Conservation (phyloP, 768 basidiomycete genomes). For the Boletus pseudo-olivaceus region DNA sequence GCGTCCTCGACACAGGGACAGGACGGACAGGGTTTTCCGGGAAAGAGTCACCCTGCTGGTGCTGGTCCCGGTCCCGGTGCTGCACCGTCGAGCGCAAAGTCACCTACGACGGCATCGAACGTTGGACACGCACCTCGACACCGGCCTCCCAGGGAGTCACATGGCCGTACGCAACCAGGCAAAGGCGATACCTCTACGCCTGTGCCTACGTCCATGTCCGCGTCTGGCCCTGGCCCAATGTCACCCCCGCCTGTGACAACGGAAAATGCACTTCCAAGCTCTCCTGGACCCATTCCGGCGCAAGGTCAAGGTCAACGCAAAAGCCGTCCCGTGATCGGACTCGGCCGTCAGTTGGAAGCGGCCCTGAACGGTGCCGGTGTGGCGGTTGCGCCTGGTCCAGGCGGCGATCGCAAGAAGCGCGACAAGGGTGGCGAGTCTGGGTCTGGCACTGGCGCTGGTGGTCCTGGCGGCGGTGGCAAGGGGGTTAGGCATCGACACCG, state of each 20-base stretch:
- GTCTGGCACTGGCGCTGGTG: not conserved
- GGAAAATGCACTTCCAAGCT: conserved; percentile 1
- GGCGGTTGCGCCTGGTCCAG: conserved; percentile 18
- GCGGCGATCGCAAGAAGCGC: conserved; percentile 33
- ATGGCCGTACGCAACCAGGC: conserved; percentile 12
- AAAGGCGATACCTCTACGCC: conserved; percentile 7
- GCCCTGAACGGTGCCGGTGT: conserved; percentile 66
- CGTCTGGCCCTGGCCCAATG: not conserved
- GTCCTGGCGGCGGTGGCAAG: not conserved
- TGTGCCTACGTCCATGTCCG: not conserved
- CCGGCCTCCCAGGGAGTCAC: conserved; percentile 17
- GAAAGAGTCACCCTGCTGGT: conserved; percentile 3
- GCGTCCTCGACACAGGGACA: conserved; percentile 10
- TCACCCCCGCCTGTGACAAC: not conserved
- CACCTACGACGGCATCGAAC: conserved; percentile 2
- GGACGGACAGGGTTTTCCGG: not conserved
- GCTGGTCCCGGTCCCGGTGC: not conserved
- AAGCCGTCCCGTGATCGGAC: conserved; percentile 55
- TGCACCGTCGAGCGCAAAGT: conserved; percentile 14
- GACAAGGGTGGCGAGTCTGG: conserved; percentile 31
- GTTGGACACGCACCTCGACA: conserved; percentile 9
- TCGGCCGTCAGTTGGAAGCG: conserved; percentile 68
- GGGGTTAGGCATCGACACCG: conserved; percentile 20
- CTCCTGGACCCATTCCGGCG: conserved; percentile 2
- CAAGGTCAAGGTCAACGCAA: conserved; percentile 33